Percentiles rank a stretch among this genome's conserved stretches.
Conservation (phyloP, 257 asterid genomes). For the Anisodus acutangulus region DNA sequence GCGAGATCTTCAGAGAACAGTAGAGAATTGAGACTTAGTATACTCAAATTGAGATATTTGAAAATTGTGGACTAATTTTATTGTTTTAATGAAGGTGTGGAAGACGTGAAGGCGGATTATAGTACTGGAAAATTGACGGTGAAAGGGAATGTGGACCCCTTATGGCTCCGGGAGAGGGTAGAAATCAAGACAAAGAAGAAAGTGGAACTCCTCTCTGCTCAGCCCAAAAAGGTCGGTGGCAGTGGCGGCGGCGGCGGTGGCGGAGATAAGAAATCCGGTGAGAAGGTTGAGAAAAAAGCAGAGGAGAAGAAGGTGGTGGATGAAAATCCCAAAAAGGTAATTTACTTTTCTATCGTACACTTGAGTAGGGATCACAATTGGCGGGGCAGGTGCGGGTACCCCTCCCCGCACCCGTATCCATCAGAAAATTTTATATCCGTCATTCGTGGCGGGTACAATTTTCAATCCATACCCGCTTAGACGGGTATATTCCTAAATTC, state of each 20-base stretch:
- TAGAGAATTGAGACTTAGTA: no score
- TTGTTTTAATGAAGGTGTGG: conserved; percentile 59
- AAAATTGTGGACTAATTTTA: background rate
- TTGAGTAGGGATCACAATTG: background rate
- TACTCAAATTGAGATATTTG: no score
- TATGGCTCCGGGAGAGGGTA: conserved; percentile 68
- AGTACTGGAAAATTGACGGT: conserved; percentile 68
- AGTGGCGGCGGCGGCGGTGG: conserved; percentile 34
- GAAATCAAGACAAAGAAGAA: conserved; percentile 75
- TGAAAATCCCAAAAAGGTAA: conserved; percentile 62
- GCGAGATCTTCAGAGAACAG: no score
- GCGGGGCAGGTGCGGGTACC: no score
- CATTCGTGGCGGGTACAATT: no score
- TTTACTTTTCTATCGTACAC: background rate
- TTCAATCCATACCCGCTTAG: no score
- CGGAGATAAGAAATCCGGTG: conserved; percentile 48
- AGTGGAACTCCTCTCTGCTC: conserved; percentile 79
- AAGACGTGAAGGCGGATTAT: conserved; percentile 72
- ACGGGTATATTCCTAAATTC: no score
- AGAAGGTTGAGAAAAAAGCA: conserved; percentile 32
- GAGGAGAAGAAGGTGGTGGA: conserved; percentile 33
- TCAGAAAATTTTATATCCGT: no score
- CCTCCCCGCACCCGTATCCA: no score
- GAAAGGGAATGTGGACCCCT: conserved; percentile 82
- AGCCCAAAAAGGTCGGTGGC: conserved; percentile 45